Conservation (phyloP, 2,329 filamentous ascomycete genomes). For the Arthrobotrys iridis region DNA sequence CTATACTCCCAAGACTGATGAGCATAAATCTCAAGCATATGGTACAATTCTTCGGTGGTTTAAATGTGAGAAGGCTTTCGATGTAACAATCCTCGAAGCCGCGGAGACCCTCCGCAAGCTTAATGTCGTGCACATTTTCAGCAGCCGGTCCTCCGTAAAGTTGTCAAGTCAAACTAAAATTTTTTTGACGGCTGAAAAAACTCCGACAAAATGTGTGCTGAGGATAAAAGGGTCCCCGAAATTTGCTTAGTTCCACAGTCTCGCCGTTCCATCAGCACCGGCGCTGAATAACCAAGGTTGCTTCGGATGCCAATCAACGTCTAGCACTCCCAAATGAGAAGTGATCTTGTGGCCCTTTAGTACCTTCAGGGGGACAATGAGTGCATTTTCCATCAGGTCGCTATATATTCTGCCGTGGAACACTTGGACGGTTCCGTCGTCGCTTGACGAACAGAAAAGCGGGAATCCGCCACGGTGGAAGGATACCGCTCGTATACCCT, state of each 20-base stretch:
- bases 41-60: conserved; percentile 34
- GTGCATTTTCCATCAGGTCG: conserved; percentile 95
- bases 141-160: conserved; percentile 13
- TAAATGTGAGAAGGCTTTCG: neutral
- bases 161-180: neutral
- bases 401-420: conserved; percentile 97
- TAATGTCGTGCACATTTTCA: conserved; percentile 27
- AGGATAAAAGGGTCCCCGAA: conserved; percentile 43
- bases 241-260: conserved; percentile 74
- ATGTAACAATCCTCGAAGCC: conserved; percentile 29
- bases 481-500: conserved; percentile 87
- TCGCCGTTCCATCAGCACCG: conserved; percentile 90
- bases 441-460: conserved; percentile 92
- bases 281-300: conserved; percentile 96
- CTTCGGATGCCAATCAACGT: conserved; percentile 93
- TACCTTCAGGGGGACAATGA: conserved; percentile 94
- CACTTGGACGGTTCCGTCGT: conserved; percentile 92
- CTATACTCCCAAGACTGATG: conserved; percentile 30
- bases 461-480: conserved; percentile 85
- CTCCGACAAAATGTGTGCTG: conserved; percentile 23
- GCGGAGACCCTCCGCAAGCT: conserved; percentile 28
- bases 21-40: conserved; percentile 19
- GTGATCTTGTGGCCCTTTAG: conserved; percentile 88
- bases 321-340: conserved; percentile 86
- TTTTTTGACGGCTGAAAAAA: conserved; percentile 19